Conservation (phyloP, 495 filamentous ascomycete genomes). For the Schizothecium vesticola region DNA sequence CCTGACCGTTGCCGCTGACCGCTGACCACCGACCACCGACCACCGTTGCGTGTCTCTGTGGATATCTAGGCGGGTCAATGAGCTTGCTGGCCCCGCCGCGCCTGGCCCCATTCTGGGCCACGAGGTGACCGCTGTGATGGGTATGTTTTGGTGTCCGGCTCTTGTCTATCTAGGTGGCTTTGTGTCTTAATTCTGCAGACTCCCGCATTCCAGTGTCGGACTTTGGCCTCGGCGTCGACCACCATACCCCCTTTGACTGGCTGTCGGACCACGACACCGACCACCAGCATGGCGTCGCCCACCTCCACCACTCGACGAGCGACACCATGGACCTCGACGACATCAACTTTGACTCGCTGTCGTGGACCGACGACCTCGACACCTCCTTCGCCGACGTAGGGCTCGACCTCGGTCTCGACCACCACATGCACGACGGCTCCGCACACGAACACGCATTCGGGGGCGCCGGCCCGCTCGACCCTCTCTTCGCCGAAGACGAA, state of each 20-base stretch:
- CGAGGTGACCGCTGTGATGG: neutral
- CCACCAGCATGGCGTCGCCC: neutral
- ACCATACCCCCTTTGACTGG: neutral
- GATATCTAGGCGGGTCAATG: neutral
- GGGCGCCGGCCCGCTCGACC: constrained; percentile 9
- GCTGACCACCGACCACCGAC: neutral
- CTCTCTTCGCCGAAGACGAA: constrained; percentile 28
- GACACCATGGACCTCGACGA: constrained; percentile 17
- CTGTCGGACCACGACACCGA: neutral
- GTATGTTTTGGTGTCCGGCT: neutral
- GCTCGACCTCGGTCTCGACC: neutral
- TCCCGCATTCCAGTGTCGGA: constrained; percentile 1
- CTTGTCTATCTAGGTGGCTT: neutral
- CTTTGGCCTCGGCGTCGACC: neutral
- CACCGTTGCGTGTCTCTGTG: neutral
- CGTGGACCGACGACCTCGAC: constrained; percentile 20
- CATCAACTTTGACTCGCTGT: constrained; percentile 17
- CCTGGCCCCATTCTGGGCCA: neutral
- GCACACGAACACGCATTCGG: neutral
- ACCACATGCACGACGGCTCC: neutral
- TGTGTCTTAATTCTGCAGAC: constrained; percentile 1
- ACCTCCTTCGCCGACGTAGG: constrained; percentile 3
- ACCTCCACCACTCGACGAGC: neutral
- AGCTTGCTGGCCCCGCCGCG: neutral
- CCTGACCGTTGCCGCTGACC: neutral